These are phyloP conservation scores for Trichoderma cornu-damae DNA, from an alignment of 2,329 filamentous ascomycete genomes.

Conservation along the genomic window DNA sequence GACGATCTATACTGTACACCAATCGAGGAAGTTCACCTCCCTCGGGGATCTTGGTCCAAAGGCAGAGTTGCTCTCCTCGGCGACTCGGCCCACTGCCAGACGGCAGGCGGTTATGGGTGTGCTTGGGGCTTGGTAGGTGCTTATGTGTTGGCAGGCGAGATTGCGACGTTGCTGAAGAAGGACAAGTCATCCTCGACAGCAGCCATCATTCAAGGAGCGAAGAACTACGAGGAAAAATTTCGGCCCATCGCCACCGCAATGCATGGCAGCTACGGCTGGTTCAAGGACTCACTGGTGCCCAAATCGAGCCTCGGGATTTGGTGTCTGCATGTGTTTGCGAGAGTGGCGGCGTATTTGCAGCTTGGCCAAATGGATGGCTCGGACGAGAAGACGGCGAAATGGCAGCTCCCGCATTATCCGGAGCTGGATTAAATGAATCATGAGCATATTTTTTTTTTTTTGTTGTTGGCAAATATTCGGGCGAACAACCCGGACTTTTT, in stretches of 20 bases:
- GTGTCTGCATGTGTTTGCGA: neutral
- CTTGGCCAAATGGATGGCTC: neutral
- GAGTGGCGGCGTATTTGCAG: neutral
- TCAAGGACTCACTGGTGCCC: neutral
- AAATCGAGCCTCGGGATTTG: neutral
- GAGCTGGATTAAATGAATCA: neutral
- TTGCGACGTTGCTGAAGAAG: neutral
- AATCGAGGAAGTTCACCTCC: neutral
- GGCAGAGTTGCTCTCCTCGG: slow-evolving; percentile 1
- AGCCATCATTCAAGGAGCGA: neutral
- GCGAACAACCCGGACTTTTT: no score
- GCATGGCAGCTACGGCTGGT: neutral
- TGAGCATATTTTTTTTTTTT: no score
- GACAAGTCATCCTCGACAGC: neutral
- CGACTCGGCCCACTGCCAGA: slow-evolving; percentile 3
- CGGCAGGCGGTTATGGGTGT: slow-evolving; percentile 3
- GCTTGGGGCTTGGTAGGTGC: slow-evolving; percentile 4
- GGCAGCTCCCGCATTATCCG: neutral
- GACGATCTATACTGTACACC: neutral
- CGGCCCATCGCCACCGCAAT: neutral
- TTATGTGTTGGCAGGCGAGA: neutral
- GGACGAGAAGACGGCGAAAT: neutral
- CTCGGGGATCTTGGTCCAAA: neutral
- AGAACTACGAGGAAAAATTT: slow-evolving; percentile 1
- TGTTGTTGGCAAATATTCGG: neutral